Base-by-base conservation (phyloP, 495 filamentous ascomycete genomes). In the Talaromyces trachyspermus region DNA sequence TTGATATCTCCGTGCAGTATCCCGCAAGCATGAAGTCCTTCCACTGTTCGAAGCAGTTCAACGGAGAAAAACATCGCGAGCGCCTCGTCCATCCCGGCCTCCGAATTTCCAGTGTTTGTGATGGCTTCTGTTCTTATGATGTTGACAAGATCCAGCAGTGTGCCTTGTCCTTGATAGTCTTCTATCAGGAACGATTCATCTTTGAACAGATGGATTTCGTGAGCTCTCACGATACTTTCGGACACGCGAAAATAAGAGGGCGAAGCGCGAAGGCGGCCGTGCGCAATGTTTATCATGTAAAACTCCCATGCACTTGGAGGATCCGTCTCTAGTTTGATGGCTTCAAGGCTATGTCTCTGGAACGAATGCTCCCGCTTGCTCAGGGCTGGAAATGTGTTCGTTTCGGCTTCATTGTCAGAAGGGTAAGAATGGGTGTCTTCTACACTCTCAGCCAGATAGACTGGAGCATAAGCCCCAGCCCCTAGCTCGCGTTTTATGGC, bases 1-100 rank as follows among this genome's bases (percentile, higher is more conserved):
- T 98, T 98, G 54, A 98, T 72, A 56, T 98, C 92, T 38, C 92
- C 94, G 60, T 98, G 92, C 20, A 95, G 70, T 52, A 98, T 77
- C 6, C 79, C 77, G 49, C 83, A 82, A 2, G 79, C 56, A 66
- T 98, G 92, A 45, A 97, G 72, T 0, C 81, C 81, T 68, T 98
- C 91, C 17, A 95, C 72, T 0, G 89, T 95, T 35, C 92, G 85
- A 50, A 97, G 74, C 23, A 98, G 79, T 63, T 98, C 92, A 49
- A 97, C 72, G 17, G 85, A 76, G 66, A 96, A 92, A 72, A 96
- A 97, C 88, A 97, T 96, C 42, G 83, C 86, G 0, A 97, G 69
- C 22, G 67, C 66, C 64, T 98, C 92, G 50, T 97, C 92, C 70
- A 96, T 83, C 0, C 84, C 85, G 3, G 78, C 79, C 29, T 71